Evolutionary conservation across 306 rosid genomes (phyloP).

Genomic region (Mimosa bimucronata): DNA sequence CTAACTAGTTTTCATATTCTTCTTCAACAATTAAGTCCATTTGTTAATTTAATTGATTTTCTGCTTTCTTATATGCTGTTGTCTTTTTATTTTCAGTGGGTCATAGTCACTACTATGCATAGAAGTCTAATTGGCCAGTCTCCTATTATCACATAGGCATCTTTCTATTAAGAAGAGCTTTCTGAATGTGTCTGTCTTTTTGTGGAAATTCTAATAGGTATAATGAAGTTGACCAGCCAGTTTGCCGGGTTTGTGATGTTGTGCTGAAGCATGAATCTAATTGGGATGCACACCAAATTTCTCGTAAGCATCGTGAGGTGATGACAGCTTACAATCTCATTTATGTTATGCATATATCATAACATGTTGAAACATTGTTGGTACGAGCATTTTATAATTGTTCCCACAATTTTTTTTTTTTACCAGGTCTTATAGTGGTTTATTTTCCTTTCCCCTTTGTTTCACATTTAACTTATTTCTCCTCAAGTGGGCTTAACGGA

Average conservation of each 20-base stretch:
- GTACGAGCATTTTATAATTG: neutral
- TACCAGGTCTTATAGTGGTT: neutral
- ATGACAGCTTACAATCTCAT: constrained; percentile 34
- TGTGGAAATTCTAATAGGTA: constrained; percentile 55
- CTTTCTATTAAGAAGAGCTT: constrained; percentile 21
- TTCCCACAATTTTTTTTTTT: neutral
- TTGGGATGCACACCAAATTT: constrained; percentile 87
- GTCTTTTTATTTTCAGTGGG: neutral
- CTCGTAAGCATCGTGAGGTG: constrained; percentile 94
- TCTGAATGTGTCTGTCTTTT: constrained; percentile 18
- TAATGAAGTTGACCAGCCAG: constrained; percentile 81
- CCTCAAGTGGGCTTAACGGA: constrained; percentile 6
- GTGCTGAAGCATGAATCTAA: constrained; percentile 70
- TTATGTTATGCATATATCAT: neutral
- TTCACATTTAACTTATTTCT: neutral
- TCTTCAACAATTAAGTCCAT: neutral
- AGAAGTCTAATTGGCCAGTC: constrained; percentile 1
- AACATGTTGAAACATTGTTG: neutral
- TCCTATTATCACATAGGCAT: constrained; percentile 5
- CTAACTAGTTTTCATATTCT: constrained; percentile 12
- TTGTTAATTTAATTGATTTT: no score
- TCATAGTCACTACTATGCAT: neutral
- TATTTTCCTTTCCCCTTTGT: constrained; percentile 27
- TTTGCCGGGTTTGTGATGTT: constrained; percentile 81
- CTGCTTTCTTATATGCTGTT: neutral